Conservation (phyloP, 2,329 filamentous ascomycete species). For the Xylaria sp. region DNA sequence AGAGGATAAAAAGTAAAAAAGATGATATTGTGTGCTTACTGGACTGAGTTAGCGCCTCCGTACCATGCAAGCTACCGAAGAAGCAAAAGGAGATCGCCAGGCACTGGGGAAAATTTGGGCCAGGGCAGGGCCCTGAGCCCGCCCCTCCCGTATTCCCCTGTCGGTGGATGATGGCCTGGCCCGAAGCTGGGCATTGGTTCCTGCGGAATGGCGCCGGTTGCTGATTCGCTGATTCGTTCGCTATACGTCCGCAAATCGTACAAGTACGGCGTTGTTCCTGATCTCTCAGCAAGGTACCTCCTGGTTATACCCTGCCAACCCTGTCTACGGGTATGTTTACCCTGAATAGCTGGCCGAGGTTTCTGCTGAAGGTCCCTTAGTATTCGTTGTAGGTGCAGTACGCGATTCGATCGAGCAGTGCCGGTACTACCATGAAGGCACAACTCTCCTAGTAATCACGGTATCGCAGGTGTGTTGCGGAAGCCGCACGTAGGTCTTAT, state of each 20-base stretch:
- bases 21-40: constrained; percentile 17
- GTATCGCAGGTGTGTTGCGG: too few species aligned
- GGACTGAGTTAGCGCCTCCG: constrained; percentile 10
- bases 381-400: neutral
- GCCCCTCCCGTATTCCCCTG: neutral
- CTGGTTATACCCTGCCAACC: neutral
- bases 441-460: too few species aligned
- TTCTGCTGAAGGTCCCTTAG: neutral
- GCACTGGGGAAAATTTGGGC: constrained; percentile 15
- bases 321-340: neutral
- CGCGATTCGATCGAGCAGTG: too few species aligned
- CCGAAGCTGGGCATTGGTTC: constrained; percentile 13
- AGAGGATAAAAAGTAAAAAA: neutral
- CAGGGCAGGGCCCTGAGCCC: constrained; percentile 7
- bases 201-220: constrained; percentile 17
- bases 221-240: constrained; percentile 20
- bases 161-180: neutral
- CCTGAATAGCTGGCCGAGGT: neutral
- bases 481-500: too few species aligned
- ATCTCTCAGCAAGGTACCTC: neutral
- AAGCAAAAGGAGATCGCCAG: constrained; percentile 32
- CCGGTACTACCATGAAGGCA: too few species aligned
- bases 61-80: constrained; percentile 22
- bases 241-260: constrained; percentile 13
- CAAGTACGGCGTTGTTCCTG: constrained; percentile 19